Evolutionary conservation across 768 basidiomycete species (phyloP), one percentile per base, ranked within the genome.

Genomic region (Russula dissimulans): DNA sequence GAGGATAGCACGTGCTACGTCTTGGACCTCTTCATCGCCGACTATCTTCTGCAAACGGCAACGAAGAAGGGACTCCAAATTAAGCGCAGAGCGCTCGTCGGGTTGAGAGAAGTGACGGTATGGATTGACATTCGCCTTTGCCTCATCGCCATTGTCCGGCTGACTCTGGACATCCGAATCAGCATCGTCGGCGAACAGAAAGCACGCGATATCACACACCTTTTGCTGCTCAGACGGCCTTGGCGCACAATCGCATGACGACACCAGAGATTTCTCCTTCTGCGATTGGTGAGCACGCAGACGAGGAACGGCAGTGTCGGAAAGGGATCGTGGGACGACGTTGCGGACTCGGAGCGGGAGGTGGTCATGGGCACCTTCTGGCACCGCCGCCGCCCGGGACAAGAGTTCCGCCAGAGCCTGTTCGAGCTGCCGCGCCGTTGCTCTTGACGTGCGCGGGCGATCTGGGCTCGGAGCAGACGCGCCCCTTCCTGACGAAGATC

Each of bases 1-100:
- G 8, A 62, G 50, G 31, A 48, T 53, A 4, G 39, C 17, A n/a
- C 51, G 56, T 4, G 51, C 61, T 17, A 57, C 32, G 15, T 57
- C 51, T 48, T 48, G 61, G 7, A 57, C 50, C 31, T 62, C 56
- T 17, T 62, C 56, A 44, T 49, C 51, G 9, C 50, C 32, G 1
- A 29, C 44, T 26, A 42, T 32, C 32, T 47, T 38, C 17, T 57
- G 39, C 45, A 62, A 43, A 14, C 51, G 56, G 5, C 42, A 39
- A 22, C 43, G 38, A 14, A 60, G 44, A 49, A 62, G 45, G 22
- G 22, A 32, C 9, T 62, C 56, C 15, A 48, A 43, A 34, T n/a
- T 48, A 9, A 56, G 22, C 1, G 2, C 45, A 3, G 51, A 15
- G n/a, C 5, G 5, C n/a, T 36, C 32, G 3, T 10, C 5, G 7